Base-by-base conservation (phyloP, 805 yeast genomes). In the Priceomyces carsonii region DNA sequence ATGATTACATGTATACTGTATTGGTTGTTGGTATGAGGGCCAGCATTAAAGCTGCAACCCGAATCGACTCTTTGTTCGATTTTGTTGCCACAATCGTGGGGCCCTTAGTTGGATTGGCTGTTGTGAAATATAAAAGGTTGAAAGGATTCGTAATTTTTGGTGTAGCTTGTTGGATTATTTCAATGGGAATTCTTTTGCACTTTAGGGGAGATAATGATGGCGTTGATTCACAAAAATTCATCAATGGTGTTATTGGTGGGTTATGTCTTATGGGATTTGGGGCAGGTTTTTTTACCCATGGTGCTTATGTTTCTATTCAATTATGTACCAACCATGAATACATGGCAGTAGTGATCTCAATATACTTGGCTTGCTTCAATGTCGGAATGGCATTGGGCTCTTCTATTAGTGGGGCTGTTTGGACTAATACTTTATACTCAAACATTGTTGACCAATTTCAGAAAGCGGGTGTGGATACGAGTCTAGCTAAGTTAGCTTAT, bases 91-190 rank as follows among this genome's bases (percentile, higher is more conserved):
- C 38, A 9, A 38, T 50, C 12, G 39, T 30, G 27, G 51, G 48
- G 17, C 27, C 45, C 23, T 36, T 41, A 30, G 41, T 40, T 21
- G 53, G 53, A 13, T 38, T 50, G 20, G 29, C 42, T 26, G 29
- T 46, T 17, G 48, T 43, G 8, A 17, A 31, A 16, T 25, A 40
- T 28, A 44, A 40, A 38, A 42, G 42, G 25, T 45, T 56, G 17
- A 81, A 81, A 51, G 66, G 63, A 1, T 79, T 76, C 53, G 75
- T 80, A 38, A 37, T 79, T 12, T 67, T 71, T 39, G 87, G 87
- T 23, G 53, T 72, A 8, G 45, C 53, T 22, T 54, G 75, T 51
- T 80, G 82, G 80, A 51, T 79, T 25, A 54, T 80, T 8, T 68
- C 81, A 5, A 61, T 74, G 64, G 88, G 86, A 33, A 44, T 82